Evolutionary conservation across 2,329 filamentous ascomycete genomes (phyloP).

Genomic region (Colletotrichum sp.): DNA sequence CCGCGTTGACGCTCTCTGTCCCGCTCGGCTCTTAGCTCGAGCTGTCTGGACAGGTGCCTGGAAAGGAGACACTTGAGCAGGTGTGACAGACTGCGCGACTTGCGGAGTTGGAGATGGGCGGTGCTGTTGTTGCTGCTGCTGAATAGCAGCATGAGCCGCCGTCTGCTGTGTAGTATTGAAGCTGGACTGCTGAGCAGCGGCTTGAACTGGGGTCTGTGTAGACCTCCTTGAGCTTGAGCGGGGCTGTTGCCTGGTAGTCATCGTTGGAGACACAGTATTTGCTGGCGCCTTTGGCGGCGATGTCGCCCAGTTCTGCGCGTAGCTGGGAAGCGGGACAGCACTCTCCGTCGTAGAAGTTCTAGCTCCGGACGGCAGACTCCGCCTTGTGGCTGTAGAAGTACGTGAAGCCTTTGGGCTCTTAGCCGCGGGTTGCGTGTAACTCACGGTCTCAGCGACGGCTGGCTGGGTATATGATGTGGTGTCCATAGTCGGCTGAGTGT

Average conservation of each 20-base stretch:
- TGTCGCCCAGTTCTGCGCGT: constrained; percentile 3
- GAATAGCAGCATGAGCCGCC: constrained; percentile 22
- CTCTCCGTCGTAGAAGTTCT: neutral
- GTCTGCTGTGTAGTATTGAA: constrained; percentile 12
- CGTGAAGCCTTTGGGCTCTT: neutral
- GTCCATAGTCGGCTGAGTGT: neutral
- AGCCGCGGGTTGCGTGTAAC: neutral
- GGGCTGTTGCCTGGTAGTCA: neutral
- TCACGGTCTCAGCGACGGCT: neutral
- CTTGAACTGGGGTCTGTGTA: neutral
- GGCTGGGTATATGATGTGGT: neutral
- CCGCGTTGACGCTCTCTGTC: constrained; percentile 35
- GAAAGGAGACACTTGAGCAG: constrained; percentile 35
- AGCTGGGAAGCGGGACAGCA: neutral
- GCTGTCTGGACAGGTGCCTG: constrained; percentile 25
- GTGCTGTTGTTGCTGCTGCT: constrained; percentile 31
- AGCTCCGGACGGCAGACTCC: constrained; percentile 16
- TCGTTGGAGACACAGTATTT: neutral
- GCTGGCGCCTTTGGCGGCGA: neutral
- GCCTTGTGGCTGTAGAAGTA: neutral
- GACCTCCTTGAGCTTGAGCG: neutral
- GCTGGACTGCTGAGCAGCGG: neutral
- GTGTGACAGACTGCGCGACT: constrained; percentile 17
- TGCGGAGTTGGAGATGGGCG: constrained; percentile 34
- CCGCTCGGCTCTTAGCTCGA: constrained; percentile 38